These are phyloP conservation scores for Zasmidium citrigriseum DNA, from an alignment of 2,329 filamentous ascomycete genomes.

Conservation along the genomic window DNA sequence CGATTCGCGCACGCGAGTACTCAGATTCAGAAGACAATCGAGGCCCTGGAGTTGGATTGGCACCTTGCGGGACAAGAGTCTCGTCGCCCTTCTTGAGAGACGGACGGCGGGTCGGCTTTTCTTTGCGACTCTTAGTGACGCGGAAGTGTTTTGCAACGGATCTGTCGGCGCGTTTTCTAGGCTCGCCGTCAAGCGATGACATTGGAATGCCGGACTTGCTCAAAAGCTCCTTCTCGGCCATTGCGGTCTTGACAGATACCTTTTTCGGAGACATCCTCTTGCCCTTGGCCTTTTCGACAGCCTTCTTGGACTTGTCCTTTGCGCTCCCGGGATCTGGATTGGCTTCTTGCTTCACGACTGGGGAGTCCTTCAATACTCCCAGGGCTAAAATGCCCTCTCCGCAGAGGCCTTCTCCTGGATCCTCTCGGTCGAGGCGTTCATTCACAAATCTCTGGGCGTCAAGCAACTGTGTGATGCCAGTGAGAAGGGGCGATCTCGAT, in stretches of 20 bases:
- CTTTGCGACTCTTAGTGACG: not conserved
- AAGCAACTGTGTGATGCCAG: slow-evolving; percentile 59
- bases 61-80: not conserved
- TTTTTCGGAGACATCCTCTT: slow-evolving; percentile 12
- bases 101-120: not conserved
- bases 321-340: not conserved
- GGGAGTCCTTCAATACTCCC: slow-evolving; percentile 2
- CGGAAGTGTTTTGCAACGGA: not conserved
- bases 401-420: slow-evolving; percentile 35
- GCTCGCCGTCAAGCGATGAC: not conserved
- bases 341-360: not conserved
- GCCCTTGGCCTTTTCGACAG: not conserved
- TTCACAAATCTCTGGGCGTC: slow-evolving; percentile 59
- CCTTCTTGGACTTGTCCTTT: not conserved
- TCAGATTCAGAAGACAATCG: slow-evolving; percentile 45
- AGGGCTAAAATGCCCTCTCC: slow-evolving; percentile 33
- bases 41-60: not conserved
- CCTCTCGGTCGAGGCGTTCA: slow-evolving; percentile 24
- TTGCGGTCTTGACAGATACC: slow-evolving; percentile 29
- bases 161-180: not conserved
- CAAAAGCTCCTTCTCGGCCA: slow-evolving; percentile 38
- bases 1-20: slow-evolving; percentile 61
- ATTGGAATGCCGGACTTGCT: slow-evolving; percentile 17
- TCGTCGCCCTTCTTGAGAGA: not conserved
- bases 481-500: slow-evolving; percentile 50